Evolutionary conservation across 2,329 filamentous ascomycete species (phyloP), one percentile per base, ranked within the genome.

Genomic region (Basipetospora chlamydospora): DNA sequence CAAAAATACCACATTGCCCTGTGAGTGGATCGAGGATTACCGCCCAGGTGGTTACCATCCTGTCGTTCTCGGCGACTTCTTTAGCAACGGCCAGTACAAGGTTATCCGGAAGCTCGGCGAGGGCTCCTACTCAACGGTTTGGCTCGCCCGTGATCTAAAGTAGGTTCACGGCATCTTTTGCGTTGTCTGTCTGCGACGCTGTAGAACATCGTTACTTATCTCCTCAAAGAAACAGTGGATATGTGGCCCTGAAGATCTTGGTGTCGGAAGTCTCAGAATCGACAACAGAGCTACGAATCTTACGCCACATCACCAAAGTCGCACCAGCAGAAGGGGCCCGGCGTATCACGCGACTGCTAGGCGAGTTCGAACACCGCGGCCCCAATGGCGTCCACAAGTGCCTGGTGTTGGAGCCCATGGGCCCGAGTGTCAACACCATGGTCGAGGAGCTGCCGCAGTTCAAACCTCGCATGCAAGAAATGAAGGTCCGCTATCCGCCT

Each of bases 41-140:
- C 44, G 40, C 5, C 49, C 48, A 7, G 59, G 60, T 1, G 58
- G 60, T 16, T 65, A 56, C 37, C 60, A 66, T 45, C 60, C 63
- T 3, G 51, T 62, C 6, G 47, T 43, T 4, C 48, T 67, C 4
- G 59, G 58, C 16, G 58, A 66, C 35, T 37, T 44, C 2, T 62
- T 66, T 41, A 52, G 36, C 3, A 38, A 55, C 37, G 55, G 49
- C 15, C 55, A 58, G 23, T 68, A 66, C 42, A 52, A 52, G 37
- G 47, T 64, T 26, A 44, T 60, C 26, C 52, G 60, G 33, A 67
- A 67, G 44, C 48, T 66, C 23, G 61, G 62, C 26, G 58, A 52
- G 25, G 61, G 64, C 18, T 54, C 55, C 3, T 63, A 47, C 42
- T 63, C 60, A 3, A 67, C 62, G 1, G 61, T 66, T 15, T 67